These are phyloP conservation scores for Tuber magnatum DNA, from an alignment of 495 filamentous ascomycete species.

Conservation along the genomic window DNA sequence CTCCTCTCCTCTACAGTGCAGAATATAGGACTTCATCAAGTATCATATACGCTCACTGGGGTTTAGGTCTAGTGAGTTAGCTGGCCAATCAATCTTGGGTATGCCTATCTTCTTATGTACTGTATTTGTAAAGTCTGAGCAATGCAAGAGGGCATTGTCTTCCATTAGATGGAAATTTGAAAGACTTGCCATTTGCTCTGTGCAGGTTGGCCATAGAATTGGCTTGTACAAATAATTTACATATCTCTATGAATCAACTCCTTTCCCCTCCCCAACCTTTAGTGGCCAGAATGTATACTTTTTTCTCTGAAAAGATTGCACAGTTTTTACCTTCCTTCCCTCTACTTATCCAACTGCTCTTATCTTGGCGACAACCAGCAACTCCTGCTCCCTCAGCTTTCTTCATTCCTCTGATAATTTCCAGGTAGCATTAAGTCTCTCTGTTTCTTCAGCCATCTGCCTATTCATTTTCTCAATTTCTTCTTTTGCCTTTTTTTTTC, in stretches of 20 bases:
- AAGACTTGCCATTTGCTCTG: neutral
- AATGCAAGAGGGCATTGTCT: conserved; percentile 8
- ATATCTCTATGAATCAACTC: conserved; percentile 10
- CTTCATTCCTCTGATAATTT: too few species aligned
- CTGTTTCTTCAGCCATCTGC: too few species aligned
- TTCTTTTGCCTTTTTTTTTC: neutral
- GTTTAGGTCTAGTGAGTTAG: too few species aligned
- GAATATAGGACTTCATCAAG: too few species aligned
- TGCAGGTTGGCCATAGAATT: conserved; percentile 12
- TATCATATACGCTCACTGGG: conserved; percentile 12
- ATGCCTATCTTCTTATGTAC: conserved; percentile 10
- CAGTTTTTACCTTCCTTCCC: too few species aligned
- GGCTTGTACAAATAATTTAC: conserved; percentile 4
- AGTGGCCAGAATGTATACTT: neutral
- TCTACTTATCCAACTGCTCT: too few species aligned
- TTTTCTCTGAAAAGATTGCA: neutral
- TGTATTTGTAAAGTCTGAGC: conserved; percentile 9
- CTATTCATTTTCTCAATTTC: too few species aligned
- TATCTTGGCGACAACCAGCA: too few species aligned
- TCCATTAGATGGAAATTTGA: conserved; percentile 13
- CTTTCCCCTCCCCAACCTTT: neutral
- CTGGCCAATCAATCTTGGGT: conserved; percentile 7
- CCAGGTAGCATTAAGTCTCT: too few species aligned
- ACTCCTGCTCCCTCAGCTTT: too few species aligned
- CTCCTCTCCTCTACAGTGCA: neutral